phyloP scores from a whole-genome alignment of 2,329 filamentous ascomycete genomes.

The Hypoxylon sp. region DNA sequence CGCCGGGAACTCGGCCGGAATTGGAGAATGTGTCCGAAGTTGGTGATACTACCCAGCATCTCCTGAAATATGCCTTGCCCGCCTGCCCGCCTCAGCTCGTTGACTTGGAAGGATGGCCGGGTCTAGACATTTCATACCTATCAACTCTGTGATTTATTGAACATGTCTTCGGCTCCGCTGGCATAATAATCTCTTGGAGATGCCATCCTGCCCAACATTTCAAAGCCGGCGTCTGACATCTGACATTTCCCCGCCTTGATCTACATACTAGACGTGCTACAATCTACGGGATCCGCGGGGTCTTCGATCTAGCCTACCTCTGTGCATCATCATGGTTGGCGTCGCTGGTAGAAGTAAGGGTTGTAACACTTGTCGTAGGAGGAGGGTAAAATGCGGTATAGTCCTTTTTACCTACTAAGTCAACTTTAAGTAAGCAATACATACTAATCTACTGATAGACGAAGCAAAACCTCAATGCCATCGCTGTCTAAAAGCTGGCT shows the following conservation, averaged over 20 bases:
- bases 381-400: slow-evolving; percentile 36
- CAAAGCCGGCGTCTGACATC: slow-evolving; percentile 1
- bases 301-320: neutral
- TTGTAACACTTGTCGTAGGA: slow-evolving; percentile 35
- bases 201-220: slow-evolving; percentile 2
- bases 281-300: slow-evolving; percentile 1
- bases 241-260: slow-evolving; percentile 2
- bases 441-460: slow-evolving; percentile 24
- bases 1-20: slow-evolving; percentile 21
- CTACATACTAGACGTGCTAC: too few species aligned
- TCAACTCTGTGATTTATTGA: slow-evolving; percentile 5
- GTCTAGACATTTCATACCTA: slow-evolving; percentile 5
- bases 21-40: slow-evolving; percentile 20
- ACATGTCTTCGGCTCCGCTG: neutral
- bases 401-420: neutral
- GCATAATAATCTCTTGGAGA: slow-evolving; percentile 10
- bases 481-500: slow-evolving; percentile 33
- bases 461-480: slow-evolving; percentile 34
- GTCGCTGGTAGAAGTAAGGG: slow-evolving; percentile 36
- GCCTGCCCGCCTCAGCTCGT: too few species aligned
- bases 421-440: neutral
- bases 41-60: slow-evolving; percentile 5
- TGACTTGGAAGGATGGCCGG: slow-evolving; percentile 10
- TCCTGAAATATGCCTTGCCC: slow-evolving; percentile 20
- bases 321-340: slow-evolving; percentile 33